phyloP scores from a whole-genome alignment of 352 stramenopile species.

The Globisporangium barbulae region DNA sequence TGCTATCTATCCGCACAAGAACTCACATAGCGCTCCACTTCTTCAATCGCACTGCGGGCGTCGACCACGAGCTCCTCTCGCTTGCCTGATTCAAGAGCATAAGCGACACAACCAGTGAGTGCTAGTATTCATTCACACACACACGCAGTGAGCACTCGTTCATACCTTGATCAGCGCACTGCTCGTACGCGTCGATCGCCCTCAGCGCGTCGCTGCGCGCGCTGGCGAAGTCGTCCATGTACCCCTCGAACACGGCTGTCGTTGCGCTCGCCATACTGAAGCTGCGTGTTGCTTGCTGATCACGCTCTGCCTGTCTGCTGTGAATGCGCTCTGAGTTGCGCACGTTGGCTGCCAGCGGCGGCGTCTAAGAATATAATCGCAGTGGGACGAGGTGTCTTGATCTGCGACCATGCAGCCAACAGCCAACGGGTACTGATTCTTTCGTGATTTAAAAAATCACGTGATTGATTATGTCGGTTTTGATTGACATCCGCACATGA shows the following conservation, averaged over 20 bases:
- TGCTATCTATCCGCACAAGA: not conserved
- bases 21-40: constrained; percentile 74
- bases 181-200: constrained; percentile 45
- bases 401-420: not conserved
- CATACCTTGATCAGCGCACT: constrained; percentile 25
- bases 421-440: constrained; percentile 4
- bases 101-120: not conserved
- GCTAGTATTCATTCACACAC: not conserved
- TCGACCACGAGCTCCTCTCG: constrained; percentile 48
- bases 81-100: constrained; percentile 17
- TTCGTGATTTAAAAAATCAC: constrained; percentile 1
- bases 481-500: not conserved
- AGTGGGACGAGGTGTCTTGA: constrained; percentile 1
- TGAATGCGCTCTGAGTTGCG: not conserved
- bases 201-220: constrained; percentile 44
- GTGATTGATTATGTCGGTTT: constrained; percentile 1
- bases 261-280: constrained; percentile 5
- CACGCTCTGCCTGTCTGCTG: not conserved
- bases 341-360: not conserved
- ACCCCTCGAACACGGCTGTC: constrained; percentile 42
- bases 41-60: constrained; percentile 44
- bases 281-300: not conserved
- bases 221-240: constrained; percentile 49
- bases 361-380: constrained; percentile 6
- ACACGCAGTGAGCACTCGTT: not conserved